Percentiles rank a stretch among this genome's conserved stretches.
Conservation (phyloP, 2,329 filamentous ascomycete genomes). For the Xylariaceae sp. region DNA sequence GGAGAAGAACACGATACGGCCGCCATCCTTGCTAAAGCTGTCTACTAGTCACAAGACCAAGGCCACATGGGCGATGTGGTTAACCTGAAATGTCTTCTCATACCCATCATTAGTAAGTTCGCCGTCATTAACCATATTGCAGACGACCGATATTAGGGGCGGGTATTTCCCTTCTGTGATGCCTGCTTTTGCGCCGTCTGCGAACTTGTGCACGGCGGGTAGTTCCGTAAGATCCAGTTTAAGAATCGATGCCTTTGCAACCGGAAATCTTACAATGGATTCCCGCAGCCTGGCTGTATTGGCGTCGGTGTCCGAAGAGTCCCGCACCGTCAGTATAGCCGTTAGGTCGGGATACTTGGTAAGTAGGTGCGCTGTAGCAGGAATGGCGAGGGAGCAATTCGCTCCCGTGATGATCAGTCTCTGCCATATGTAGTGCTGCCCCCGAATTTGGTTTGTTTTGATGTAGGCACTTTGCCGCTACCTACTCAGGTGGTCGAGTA, state of each 20-base stretch:
- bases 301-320: conserved; percentile 33
- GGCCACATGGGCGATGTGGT: conserved; percentile 40
- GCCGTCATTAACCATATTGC: conserved; percentile 38
- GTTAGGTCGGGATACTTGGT: conserved; percentile 26
- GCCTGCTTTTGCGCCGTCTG: conserved; percentile 14
- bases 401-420: conserved; percentile 43
- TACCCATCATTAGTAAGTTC: conserved; percentile 40
- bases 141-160: conserved; percentile 40
- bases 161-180: conserved; percentile 33
- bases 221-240: conserved; percentile 42
- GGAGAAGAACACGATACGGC: conserved; percentile 58
- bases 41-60: conserved; percentile 45
- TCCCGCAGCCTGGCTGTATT: conserved; percentile 36
- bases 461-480: no score
- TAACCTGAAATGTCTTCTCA: conserved; percentile 45
- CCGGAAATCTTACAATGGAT: conserved; percentile 35
- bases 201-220: conserved; percentile 40
- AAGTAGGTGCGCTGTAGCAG: conserved; percentile 26
- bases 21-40: conserved; percentile 64
- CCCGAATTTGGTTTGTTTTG: no score
- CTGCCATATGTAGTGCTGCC: no score
- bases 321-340: conserved; percentile 39
- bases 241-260: conserved; percentile 41
- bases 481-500: no score
- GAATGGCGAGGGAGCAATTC: conserved; percentile 41